These are phyloP conservation scores for Cryptococcus sp. DNA, from an alignment of 1,284 basidiomycete genomes.

Conservation along the genomic window DNA sequence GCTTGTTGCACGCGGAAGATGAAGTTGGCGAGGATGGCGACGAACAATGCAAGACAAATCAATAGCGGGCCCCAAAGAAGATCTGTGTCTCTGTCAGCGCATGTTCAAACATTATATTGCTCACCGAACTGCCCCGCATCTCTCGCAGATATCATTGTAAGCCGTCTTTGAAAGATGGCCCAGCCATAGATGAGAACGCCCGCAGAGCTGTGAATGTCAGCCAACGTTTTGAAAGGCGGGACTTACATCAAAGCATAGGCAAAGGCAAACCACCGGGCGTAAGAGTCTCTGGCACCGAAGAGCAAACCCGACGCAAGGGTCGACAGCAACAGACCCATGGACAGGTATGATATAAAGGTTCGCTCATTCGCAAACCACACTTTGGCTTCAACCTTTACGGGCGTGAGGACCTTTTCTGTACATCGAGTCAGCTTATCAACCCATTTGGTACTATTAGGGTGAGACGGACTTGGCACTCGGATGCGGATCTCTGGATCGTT, in stretches of 20 bases:
- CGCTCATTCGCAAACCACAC: conserved; percentile 99
- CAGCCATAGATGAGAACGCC: conserved; percentile 71
- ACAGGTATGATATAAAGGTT: conserved; percentile 91
- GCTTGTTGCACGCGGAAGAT: conserved; percentile 61
- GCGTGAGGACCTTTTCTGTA: conserved; percentile 76
- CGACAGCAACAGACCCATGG: conserved; percentile 79
- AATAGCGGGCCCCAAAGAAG: conserved; percentile 75
- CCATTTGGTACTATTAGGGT: background rate
- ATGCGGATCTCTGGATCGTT: conserved; percentile 43
- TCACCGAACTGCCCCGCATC: conserved; percentile 90
- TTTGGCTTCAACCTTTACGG: conserved; percentile 92
- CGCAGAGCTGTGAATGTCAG: conserved; percentile 39
- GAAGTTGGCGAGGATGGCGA: conserved; percentile 84
- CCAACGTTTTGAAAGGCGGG: background rate
- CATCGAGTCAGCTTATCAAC: conserved; percentile 5
- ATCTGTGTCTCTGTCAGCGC: conserved; percentile 57
- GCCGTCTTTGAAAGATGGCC: conserved; percentile 79
- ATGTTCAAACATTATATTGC: conserved; percentile 30
- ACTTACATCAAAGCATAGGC: conserved; percentile 72
- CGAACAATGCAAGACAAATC: conserved; percentile 75
- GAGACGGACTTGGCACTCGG: conserved; percentile 43
- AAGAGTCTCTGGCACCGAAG: conserved; percentile 59
- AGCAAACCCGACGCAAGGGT: conserved; percentile 78
- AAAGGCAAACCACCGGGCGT: conserved; percentile 79
- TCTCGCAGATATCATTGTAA: conserved; percentile 85